Percentiles rank a stretch among this genome's conserved stretches.
Evolutionary conservation across 176 grass and related monocot genomes (phyloP).

Genomic region (Phragmites australis): DNA sequence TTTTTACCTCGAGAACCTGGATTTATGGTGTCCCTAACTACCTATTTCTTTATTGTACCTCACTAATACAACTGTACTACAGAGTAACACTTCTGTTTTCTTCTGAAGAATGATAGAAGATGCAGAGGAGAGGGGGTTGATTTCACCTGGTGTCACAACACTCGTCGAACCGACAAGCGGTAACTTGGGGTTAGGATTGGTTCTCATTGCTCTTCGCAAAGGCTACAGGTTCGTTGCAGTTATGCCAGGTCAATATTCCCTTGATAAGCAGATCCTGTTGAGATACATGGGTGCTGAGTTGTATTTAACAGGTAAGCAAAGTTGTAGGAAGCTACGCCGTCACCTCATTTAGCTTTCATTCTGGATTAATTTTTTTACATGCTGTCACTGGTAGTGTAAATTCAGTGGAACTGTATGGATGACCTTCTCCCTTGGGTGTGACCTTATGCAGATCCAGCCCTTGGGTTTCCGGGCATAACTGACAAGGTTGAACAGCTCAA

Average conservation of each 20-base stretch:
- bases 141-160: constrained; percentile 64
- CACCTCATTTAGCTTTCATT: not conserved
- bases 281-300: constrained; percentile 72
- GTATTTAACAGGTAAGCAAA: constrained; percentile 50
- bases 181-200: constrained; percentile 67
- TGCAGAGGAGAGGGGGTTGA: constrained; percentile 74
- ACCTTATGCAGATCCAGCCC: constrained; percentile 56
- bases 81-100: not conserved
- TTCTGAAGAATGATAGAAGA: constrained; percentile 84
- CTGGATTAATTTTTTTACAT: not conserved
- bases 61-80: not conserved
- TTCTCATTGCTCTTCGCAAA: constrained; percentile 51
- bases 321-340: not conserved
- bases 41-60: not conserved
- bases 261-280: constrained; percentile 76
- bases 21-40: not conserved
- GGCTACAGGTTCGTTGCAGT: constrained; percentile 72
- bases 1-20: not conserved
- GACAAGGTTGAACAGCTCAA: constrained; percentile 64
- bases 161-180: constrained; percentile 63
- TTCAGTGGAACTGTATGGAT: not conserved
- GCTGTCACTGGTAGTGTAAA: not conserved
- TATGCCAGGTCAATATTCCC: constrained; percentile 58
- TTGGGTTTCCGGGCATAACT: constrained; percentile 47
- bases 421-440: not conserved